phyloP scores from a whole-genome alignment of 306 rosid species.

The Fagus crenata region DNA sequence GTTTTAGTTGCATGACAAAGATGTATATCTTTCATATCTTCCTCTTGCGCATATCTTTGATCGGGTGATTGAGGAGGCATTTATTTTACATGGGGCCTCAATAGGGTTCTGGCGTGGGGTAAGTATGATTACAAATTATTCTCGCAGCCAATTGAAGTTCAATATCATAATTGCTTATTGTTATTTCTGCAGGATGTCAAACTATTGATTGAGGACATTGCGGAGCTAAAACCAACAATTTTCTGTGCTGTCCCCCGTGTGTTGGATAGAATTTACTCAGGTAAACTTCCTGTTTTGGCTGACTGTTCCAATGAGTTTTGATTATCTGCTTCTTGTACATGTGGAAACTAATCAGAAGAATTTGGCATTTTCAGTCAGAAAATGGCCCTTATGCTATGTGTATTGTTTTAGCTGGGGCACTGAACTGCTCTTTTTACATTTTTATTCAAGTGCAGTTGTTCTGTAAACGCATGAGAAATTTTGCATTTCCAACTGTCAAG shows the following conservation, averaged over 20 bases:
- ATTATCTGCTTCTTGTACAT: neutral
- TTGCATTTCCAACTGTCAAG: neutral
- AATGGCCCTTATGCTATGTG: slow-evolving; percentile 10
- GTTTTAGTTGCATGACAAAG: slow-evolving; percentile 58
- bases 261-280: slow-evolving; percentile 80
- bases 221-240: slow-evolving; percentile 82
- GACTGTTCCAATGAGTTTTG: slow-evolving; percentile 8
- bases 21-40: slow-evolving; percentile 87
- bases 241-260: slow-evolving; percentile 99
- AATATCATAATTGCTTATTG: slow-evolving; percentile 25
- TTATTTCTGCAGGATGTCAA: slow-evolving; percentile 77
- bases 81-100: slow-evolving; percentile 84
- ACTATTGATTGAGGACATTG: slow-evolving; percentile 80
- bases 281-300: slow-evolving; percentile 36
- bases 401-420: slow-evolving; percentile 24
- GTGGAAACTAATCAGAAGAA: slow-evolving; percentile 15
- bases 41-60: slow-evolving; percentile 96
- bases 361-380: slow-evolving; percentile 16
- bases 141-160: slow-evolving; percentile 11
- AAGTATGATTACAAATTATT: slow-evolving; percentile 35
- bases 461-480: neutral
- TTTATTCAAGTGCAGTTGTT: neutral
- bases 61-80: slow-evolving; percentile 90
- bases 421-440: slow-evolving; percentile 1
- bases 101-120: slow-evolving; percentile 99